Percentiles rank a stretch among this genome's conserved stretches.
These are phyloP conservation scores for Sanghuangporus sanghuang DNA, from an alignment of 1,284 basidiomycete genomes.

Conservation along the genomic window DNA sequence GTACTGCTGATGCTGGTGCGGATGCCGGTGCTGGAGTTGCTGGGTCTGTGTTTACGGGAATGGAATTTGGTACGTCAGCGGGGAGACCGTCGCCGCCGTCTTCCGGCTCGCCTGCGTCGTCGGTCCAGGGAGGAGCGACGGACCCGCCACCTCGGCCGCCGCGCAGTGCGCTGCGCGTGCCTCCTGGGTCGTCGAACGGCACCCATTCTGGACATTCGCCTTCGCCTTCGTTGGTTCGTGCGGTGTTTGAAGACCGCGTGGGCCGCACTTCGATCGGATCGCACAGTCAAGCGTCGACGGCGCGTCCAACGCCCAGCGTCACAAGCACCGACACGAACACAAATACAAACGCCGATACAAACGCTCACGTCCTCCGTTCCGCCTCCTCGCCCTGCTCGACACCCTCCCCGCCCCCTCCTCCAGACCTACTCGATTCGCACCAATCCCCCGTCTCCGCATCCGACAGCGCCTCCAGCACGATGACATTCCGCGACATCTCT, in stretches of 20 bases:
- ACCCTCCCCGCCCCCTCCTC: slow-evolving; percentile 19
- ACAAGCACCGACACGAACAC: no score
- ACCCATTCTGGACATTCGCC: slow-evolving; percentile 1
- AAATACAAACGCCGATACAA: no score
- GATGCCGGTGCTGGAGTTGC: slow-evolving; percentile 1
- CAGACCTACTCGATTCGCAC: slow-evolving; percentile 20
- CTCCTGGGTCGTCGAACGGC: background rate
- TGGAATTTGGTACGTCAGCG: background rate
- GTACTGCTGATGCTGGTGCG: background rate
- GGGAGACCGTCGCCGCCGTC: background rate
- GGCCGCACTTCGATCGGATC: slow-evolving; percentile 24
- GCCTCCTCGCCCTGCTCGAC: slow-evolving; percentile 8
- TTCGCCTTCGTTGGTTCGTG: slow-evolving; percentile 17
- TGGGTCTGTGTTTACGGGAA: background rate
- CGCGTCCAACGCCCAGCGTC: slow-evolving; percentile 8
- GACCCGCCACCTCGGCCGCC: slow-evolving; percentile 14
- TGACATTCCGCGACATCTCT: slow-evolving; percentile 48
- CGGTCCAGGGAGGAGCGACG: background rate
- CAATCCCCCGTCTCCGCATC: slow-evolving; percentile 15
- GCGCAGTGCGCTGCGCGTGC: slow-evolving; percentile 16
- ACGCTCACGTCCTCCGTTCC: slow-evolving; percentile 14
- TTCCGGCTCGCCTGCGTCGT: background rate
- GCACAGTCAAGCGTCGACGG: slow-evolving; percentile 29
- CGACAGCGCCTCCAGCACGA: slow-evolving; percentile 24
- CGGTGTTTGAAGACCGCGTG: slow-evolving; percentile 25